A percentile compares a stretch with the other conserved stretches of the same genome.
These are phyloP conservation scores for Acer campestre DNA, from an alignment of 345 rosid genomes.

Conservation along the genomic window DNA sequence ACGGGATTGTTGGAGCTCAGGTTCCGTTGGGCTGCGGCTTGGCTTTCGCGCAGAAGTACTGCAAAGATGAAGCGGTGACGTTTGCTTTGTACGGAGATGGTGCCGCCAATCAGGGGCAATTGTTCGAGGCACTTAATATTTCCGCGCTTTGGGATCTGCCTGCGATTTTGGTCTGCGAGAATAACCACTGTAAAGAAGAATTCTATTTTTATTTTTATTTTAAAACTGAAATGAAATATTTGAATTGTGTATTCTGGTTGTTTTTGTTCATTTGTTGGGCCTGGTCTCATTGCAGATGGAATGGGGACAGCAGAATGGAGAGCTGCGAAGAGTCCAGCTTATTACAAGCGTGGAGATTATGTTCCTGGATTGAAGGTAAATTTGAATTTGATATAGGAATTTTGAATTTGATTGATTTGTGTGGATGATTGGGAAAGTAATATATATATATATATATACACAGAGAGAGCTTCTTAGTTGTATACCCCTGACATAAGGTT, in stretches of 20 bases:
- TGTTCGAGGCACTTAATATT: conserved; percentile 92
- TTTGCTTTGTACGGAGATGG: conserved; percentile 94
- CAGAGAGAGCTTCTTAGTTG: too few species aligned
- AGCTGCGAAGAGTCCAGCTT: conserved; percentile 87
- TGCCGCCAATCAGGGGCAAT: conserved; percentile 97
- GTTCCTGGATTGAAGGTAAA: conserved; percentile 96
- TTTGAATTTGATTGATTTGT: neutral
- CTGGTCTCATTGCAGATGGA: conserved; percentile 58
- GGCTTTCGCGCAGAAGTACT: conserved; percentile 95
- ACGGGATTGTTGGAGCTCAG: conserved; percentile 98
- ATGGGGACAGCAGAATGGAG: conserved; percentile 99
- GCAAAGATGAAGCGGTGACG: conserved; percentile 79
- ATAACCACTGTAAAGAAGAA: conserved; percentile 75
- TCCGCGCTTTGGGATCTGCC: conserved; percentile 98
- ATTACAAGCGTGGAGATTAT: conserved; percentile 97
- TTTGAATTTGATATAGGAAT: conserved; percentile 9
- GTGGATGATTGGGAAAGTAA: neutral
- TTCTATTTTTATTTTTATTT: neutral
- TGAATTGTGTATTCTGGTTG: neutral
- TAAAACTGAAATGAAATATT: neutral
- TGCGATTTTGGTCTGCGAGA: conserved; percentile 89
- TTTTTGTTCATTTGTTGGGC: conserved; percentile 8
- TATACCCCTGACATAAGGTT: too few species aligned
- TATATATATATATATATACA: too few species aligned
- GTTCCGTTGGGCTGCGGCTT: conserved; percentile 92